Percentiles rank a stretch among this genome's conserved stretches.
Evolutionary conservation across 768 basidiomycete species (phyloP).

Genomic region (Hypholoma fasciculare): DNA sequence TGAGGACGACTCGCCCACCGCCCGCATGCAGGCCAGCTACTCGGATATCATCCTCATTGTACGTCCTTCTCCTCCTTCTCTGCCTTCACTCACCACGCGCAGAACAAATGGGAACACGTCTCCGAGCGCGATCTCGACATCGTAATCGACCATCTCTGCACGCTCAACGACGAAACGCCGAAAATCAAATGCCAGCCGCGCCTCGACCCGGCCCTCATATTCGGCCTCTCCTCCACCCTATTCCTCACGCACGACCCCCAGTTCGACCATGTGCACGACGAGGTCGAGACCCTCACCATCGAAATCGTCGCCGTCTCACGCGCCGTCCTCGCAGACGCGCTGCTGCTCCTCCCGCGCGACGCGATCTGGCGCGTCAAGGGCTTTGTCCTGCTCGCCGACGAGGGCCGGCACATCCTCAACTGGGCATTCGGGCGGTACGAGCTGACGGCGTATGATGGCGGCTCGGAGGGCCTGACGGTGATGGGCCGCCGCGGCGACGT

Average conservation of each 20-base stretch:
- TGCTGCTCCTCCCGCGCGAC: conserved; percentile 62
- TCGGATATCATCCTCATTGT: conserved; percentile 90
- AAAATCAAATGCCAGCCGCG: conserved; percentile 71
- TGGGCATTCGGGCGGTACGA: conserved; percentile 94
- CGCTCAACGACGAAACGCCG: conserved; percentile 88
- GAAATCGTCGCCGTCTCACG: conserved; percentile 25
- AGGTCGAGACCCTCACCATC: conserved; percentile 81
- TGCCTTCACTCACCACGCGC: conserved; percentile 6
- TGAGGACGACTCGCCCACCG: conserved; percentile 89
- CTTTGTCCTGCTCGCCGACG: conserved; percentile 57
- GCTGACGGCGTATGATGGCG: conserved; percentile 34
- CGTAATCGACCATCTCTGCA: conserved; percentile 85
- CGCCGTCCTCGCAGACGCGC: conserved; percentile 42
- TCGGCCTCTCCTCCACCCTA: conserved; percentile 87
- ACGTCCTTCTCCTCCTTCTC: not conserved
- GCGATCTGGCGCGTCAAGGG: conserved; percentile 85
- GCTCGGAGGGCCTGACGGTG: conserved; percentile 59
- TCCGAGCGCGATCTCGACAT: conserved; percentile 77
- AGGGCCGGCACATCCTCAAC: conserved; percentile 63
- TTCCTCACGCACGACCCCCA: conserved; percentile 39
- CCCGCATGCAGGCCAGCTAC: conserved; percentile 94
- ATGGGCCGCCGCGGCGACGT: conserved; percentile 93
- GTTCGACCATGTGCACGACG: conserved; percentile 51
- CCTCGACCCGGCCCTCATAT: conserved; percentile 73
- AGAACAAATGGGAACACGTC: conserved; percentile 93